Evolutionary conservation across 2,329 filamentous ascomycete species (phyloP), one percentile per base, ranked within the genome.

Genomic region (Pseudocercospora cruenta): DNA sequence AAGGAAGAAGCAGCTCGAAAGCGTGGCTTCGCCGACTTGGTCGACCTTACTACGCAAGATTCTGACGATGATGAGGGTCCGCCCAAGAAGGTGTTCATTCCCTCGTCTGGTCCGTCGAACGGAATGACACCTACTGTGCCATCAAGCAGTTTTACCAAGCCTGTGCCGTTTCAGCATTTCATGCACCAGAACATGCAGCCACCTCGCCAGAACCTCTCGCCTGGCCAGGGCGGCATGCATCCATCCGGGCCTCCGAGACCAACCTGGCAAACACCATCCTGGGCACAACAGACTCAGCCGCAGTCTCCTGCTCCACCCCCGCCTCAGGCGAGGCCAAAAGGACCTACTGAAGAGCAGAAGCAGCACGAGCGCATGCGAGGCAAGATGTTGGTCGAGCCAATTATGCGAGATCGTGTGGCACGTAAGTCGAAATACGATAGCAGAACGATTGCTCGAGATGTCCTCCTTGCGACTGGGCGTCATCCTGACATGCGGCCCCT

Each of bases 361-460:
- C 74, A 77, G 61, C 58, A 68, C 19, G 72, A 75, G 55, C 71
- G 75, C 8, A 70, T 74, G 45, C 80, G 57, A 72, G 74, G 71
- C 60, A 73, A 67, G 64, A 76, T 74, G 70, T 68, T 80, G 3
- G 81, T 84, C 3, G 79, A 83, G 67, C 78, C 79, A 0, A 72
- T 88, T 16, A 80, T 82, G 68, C 78, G 77, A 58, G 81, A 80
- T 60, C 81, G 82, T 43, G 82, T 82, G 8, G 75, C 81, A 4
- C 78, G 81, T 26, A 84, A 84, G 66, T 81, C 81, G 5, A 81
- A 77, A 16, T 91, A 91, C 72, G 83, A 90, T 71, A 82, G 85
- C 1, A 81, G 83, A 53, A 90, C 87, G 0, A 88, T 91, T 66
- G 88, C 88, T 4, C 80, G 87, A 59, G 87, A 90, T 73, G 82